These are phyloP conservation scores for Eucalyptus erythrocorys DNA, from an alignment of 345 rosid genomes.

Conservation along the genomic window DNA sequence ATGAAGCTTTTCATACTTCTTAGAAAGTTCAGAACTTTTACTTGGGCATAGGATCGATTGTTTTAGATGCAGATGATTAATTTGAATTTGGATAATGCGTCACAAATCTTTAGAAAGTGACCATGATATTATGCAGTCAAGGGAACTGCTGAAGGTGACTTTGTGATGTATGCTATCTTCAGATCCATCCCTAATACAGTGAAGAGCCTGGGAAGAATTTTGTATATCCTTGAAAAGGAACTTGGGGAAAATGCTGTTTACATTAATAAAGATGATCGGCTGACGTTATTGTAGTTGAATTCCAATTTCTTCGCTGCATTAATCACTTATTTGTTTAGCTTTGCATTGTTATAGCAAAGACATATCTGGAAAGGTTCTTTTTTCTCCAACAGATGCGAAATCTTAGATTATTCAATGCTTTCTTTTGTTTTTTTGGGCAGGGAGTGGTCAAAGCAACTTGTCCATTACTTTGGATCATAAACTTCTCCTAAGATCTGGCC, in stretches of 20 bases:
- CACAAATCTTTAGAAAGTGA: background rate
- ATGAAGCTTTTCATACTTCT: background rate
- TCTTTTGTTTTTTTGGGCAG: slow-evolving; percentile 8
- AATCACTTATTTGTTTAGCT: background rate
- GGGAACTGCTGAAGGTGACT: background rate
- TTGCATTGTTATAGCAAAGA: background rate
- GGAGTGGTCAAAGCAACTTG: background rate
- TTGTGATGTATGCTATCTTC: background rate
- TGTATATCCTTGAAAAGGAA: background rate
- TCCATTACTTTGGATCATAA: background rate
- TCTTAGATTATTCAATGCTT: background rate
- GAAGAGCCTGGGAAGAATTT: background rate
- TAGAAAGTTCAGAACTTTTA: background rate
- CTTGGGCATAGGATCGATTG: background rate
- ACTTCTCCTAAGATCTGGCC: background rate
- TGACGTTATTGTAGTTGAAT: background rate
- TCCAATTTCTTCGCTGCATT: background rate
- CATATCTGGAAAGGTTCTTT: background rate
- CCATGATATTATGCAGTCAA: background rate
- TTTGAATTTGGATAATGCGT: background rate
- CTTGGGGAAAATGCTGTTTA: background rate
- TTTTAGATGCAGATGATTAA: background rate
- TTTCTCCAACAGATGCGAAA: background rate
- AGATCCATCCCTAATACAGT: background rate
- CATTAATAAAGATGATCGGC: background rate